Evolutionary conservation across 2,329 filamentous ascomycete genomes (phyloP).

Genomic region (Calonectria honghensis): DNA sequence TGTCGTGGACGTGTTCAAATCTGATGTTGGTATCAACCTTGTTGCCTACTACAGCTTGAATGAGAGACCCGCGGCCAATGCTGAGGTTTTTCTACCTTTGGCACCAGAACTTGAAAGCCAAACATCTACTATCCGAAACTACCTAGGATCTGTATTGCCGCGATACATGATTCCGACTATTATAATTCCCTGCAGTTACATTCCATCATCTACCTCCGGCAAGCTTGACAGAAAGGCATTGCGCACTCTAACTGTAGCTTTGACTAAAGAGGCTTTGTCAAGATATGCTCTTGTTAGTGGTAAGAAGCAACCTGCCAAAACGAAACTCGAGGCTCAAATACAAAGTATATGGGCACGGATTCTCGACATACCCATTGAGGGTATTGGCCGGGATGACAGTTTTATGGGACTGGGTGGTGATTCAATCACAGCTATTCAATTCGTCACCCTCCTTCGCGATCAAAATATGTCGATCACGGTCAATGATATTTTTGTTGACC

Average conservation of each 20-base stretch:
- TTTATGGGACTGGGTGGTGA: slow-evolving; percentile 59
- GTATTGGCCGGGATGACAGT: slow-evolving; percentile 65
- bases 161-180: slow-evolving; percentile 13
- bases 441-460: slow-evolving; percentile 23
- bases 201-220: background rate
- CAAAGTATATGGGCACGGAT: slow-evolving; percentile 62
- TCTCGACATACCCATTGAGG: slow-evolving; percentile 56
- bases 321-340: slow-evolving; percentile 47
- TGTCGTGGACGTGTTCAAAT: slow-evolving; percentile 34
- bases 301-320: slow-evolving; percentile 22
- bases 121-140: background rate
- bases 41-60: slow-evolving; percentile 28
- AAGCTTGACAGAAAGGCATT: slow-evolving; percentile 4
- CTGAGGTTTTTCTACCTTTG: background rate
- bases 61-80: background rate
- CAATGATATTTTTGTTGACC: slow-evolving; percentile 63
- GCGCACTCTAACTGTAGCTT: background rate
- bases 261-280: background rate
- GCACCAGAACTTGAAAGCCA: background rate
- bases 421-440: slow-evolving; percentile 50
- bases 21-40: slow-evolving; percentile 4
- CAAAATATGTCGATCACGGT: slow-evolving; percentile 47
- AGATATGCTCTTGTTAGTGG: background rate
- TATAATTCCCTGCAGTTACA: background rate
- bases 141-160: background rate